These are phyloP conservation scores for Nicotiana benthamiana DNA, from an alignment of 257 asterid species.

Conservation along the genomic window DNA sequence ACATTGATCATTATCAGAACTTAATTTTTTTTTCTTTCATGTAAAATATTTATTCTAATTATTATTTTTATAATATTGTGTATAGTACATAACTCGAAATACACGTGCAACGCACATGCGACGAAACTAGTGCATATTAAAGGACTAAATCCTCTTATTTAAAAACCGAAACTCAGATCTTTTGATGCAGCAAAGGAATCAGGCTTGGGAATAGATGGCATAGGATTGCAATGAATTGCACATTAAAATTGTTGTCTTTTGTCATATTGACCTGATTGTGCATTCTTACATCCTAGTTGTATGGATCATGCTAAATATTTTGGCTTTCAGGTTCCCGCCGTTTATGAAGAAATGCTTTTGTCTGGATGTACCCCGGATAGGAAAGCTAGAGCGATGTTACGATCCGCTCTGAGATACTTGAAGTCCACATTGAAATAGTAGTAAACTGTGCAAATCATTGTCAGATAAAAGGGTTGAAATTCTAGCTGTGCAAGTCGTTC, in stretches of 20 bases:
- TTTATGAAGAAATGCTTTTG: constrained; percentile 84
- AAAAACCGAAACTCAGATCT: background rate
- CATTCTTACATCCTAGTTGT: background rate
- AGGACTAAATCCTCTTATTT: background rate
- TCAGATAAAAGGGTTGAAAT: too few species aligned
- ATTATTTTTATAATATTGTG: too few species aligned
- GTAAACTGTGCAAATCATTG: constrained; percentile 6
- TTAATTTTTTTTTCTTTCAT: too few species aligned
- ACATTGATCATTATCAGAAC: too few species aligned
- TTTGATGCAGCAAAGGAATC: background rate
- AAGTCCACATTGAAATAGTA: constrained; percentile 50
- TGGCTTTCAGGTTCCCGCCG: constrained; percentile 75
- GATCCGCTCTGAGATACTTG: constrained; percentile 86
- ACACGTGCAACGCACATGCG: too few species aligned
- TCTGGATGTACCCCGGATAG: constrained; percentile 85
- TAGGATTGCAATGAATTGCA: background rate
- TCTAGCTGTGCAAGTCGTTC: background rate
- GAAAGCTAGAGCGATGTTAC: constrained; percentile 90
- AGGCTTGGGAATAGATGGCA: background rate
- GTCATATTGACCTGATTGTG: background rate
- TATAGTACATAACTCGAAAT: too few species aligned
- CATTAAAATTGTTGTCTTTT: background rate
- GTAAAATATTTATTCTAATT: too few species aligned
- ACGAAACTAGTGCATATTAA: too few species aligned
- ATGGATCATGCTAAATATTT: background rate